phyloP scores from a whole-genome alignment of 73 alveolate genomes.

The Stentor roeselii region DNA sequence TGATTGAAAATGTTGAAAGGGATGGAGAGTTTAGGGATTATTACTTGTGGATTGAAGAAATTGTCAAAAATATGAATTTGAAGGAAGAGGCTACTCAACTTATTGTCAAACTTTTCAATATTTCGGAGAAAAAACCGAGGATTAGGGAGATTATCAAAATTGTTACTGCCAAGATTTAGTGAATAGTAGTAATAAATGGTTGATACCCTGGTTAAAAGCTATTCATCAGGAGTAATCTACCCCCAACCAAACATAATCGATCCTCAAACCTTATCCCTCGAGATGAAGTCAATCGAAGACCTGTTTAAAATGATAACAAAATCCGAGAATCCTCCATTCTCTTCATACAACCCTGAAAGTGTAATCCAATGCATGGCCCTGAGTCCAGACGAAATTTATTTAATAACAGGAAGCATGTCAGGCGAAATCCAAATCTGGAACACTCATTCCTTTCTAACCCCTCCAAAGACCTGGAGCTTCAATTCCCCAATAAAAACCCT shows the following conservation, averaged over 20 bases:
- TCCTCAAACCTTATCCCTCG: too few species aligned
- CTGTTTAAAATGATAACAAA: too few species aligned
- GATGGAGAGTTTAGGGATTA: neutral
- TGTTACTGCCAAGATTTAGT: too few species aligned
- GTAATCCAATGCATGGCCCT: too few species aligned
- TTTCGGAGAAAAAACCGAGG: neutral
- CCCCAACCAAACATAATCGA: too few species aligned
- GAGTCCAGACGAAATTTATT: neutral
- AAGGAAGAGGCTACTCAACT: neutral
- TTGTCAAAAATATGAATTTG: neutral
- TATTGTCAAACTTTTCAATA: neutral
- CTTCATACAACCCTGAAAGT: too few species aligned
- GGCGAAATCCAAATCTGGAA: neutral
- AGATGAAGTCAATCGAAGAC: too few species aligned
- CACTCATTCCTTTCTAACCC: neutral
- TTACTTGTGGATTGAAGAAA: neutral
- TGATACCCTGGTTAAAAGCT: too few species aligned
- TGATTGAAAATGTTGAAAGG: neutral
- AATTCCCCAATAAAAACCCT: neutral
- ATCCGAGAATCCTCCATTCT: too few species aligned
- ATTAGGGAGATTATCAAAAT: conserved; percentile 7
- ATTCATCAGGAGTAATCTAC: too few species aligned
- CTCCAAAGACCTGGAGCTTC: neutral
- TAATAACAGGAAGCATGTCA: neutral
- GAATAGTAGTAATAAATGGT: too few species aligned